These are phyloP conservation scores for Sistotremastrum niveocremeum DNA, from an alignment of 768 basidiomycete species.

Conservation along the genomic window DNA sequence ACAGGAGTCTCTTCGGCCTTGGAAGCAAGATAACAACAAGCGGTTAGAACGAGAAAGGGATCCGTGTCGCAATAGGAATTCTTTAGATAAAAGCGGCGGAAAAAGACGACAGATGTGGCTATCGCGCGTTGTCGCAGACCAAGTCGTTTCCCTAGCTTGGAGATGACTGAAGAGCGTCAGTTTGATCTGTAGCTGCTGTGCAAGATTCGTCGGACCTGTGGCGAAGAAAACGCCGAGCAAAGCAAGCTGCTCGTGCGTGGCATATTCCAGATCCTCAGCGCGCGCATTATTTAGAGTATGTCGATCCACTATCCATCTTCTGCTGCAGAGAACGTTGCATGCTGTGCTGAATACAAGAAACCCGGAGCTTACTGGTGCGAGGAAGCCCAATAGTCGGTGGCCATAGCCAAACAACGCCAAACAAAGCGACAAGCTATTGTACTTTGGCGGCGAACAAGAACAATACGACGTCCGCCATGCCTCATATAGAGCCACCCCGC, in stretches of 20 bases:
- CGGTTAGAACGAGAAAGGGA: slow-evolving; percentile 81
- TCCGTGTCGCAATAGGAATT: slow-evolving; percentile 95
- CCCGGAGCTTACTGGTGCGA: slow-evolving; percentile 59
- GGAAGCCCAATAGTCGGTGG: slow-evolving; percentile 85
- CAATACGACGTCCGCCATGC: no score
- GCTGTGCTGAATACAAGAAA: slow-evolving; percentile 5
- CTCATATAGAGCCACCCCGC: no score
- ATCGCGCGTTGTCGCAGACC: slow-evolving; percentile 79
- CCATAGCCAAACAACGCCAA: slow-evolving; percentile 32
- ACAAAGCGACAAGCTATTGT: no score
- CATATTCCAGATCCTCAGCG: slow-evolving; percentile 62
- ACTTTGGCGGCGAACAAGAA: no score
- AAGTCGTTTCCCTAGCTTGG: slow-evolving; percentile 76
- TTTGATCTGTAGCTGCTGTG: slow-evolving; percentile 5
- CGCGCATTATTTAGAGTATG: slow-evolving; percentile 63
- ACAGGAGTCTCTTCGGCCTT: slow-evolving; percentile 95
- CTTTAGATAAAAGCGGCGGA: slow-evolving; percentile 93
- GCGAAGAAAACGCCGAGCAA: slow-evolving; percentile 84
- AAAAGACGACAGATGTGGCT: slow-evolving; percentile 90
- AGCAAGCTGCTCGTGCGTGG: slow-evolving; percentile 64
- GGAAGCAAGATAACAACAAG: slow-evolving; percentile 91
- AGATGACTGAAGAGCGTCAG: slow-evolving; percentile 44
- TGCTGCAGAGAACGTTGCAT: slow-evolving; percentile 33
- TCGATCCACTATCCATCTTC: slow-evolving; percentile 84
- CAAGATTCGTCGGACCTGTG: slow-evolving; percentile 37